phyloP scores from a whole-genome alignment of 257 asterid species.

The Penstemon eatonii region DNA sequence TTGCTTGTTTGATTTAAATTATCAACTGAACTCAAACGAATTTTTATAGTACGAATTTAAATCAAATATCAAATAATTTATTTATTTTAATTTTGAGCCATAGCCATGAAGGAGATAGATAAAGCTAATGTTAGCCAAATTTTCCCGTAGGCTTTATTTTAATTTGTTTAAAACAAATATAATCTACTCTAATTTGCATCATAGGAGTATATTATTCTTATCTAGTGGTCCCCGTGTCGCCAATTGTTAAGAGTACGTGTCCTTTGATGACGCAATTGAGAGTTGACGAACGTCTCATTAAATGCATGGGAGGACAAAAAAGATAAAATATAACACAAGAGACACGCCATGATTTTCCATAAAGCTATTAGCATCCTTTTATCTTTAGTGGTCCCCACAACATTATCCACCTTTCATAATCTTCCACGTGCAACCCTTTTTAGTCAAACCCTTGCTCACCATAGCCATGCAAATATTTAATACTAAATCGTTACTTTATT shows the following conservation, averaged over 20 bases:
- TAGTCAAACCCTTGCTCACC: conserved; percentile 42
- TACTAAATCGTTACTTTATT: conserved; percentile 22
- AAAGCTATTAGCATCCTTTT: conserved; percentile 23
- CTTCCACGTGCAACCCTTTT: conserved; percentile 36
- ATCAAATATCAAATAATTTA: too few species aligned
- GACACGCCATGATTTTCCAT: conserved; percentile 44
- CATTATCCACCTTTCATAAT: conserved; percentile 19
- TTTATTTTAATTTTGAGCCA: too few species aligned
- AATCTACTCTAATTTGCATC: too few species aligned
- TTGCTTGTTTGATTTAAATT: too few species aligned
- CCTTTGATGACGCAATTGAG: conserved; percentile 32
- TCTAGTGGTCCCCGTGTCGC: too few species aligned
- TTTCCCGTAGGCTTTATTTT: too few species aligned
- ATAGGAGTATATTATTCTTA: too few species aligned
- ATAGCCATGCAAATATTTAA: conserved; percentile 38
- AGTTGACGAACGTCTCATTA: conserved; percentile 35
- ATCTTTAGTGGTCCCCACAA: conserved; percentile 38
- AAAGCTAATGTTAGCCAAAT: too few species aligned
- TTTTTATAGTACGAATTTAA: too few species aligned
- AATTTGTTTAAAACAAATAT: too few species aligned
- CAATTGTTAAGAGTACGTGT: conserved; percentile 45
- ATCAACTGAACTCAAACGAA: too few species aligned
- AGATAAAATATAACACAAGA: conserved; percentile 41
- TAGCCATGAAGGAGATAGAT: too few species aligned
- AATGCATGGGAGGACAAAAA: conserved; percentile 38